Evolutionary conservation across 2,329 filamentous ascomycete genomes (phyloP), one percentile per base, ranked within the genome.

Genomic region (Blumeria graminis): DNA sequence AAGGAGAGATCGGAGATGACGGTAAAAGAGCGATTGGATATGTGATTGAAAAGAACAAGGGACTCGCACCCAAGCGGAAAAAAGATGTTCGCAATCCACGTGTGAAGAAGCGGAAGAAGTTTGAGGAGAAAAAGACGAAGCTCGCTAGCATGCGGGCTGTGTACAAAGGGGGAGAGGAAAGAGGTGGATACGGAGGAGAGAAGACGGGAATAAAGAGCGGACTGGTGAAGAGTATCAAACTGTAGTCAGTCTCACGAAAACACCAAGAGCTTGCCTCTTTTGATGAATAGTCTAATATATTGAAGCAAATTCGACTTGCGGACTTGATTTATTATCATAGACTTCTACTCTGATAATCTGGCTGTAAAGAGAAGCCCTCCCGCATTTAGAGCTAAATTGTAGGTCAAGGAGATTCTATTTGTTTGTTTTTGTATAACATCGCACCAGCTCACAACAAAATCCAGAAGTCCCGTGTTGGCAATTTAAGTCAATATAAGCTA

Each of bases 81-180:
- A 96, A 98, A 80, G 89, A 94, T 63, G 84, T 88, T 58, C 76
- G 90, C 60, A 98, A 98, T 71, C 89, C 92, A 38, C 76, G 92
- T 68, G 90, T 96, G 61, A 98, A 96, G 83, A 96, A 95, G 83
- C 81, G 87, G 70, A 87, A 87, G 80, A 88, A 87, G 79, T 98
- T 80, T 69, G 88, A 93, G 67, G 84, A 88, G 69, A 95, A 94
- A 77, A 84, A 90, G 78, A 96, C 95, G 85, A 95, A 96, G 76
- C 71, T 96, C 66, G 80, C 79, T 65, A 90, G 84, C 67, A 86
- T 89, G 73, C 86, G 84, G 72, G 78, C 85, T 8, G 75, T 86
- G 13, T 96, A 89, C 72, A 86, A 88, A 70, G 86, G 86, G 62
- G 85, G 86, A 59, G 81, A 93, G 71, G 81, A 85, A 63, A 79